Evolutionary conservation across 768 basidiomycete genomes (phyloP), one percentile per base, ranked within the genome.

Genomic region (Kwoniella shandongensis): DNA sequence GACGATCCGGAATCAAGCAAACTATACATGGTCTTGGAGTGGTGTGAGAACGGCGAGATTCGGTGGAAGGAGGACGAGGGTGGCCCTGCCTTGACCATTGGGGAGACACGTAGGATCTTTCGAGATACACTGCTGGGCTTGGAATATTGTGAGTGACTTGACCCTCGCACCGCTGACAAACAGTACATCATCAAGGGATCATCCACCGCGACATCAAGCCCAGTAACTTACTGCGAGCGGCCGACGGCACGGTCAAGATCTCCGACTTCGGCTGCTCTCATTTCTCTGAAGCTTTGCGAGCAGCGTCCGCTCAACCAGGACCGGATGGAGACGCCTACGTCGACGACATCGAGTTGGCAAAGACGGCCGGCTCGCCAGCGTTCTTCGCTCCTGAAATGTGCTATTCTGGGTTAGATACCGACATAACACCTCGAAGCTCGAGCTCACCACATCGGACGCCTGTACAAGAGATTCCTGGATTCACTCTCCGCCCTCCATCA

Each of bases 131-230:
- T 96, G 45, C 84, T 94, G 23, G 96, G 96, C 25, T 82, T 99
- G 45, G 92, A 97, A 74, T 99, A 98, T 76, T 80, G 94, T 96
- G 68, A 69, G 94, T 84, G 51, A 45, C 50, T 32, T 47, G 27
- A 32, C 8, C 54, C n/a, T 70, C 47, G 30, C 30, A 13, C 47
- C 29, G 27, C 30, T 18, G 32, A 32, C 32, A 13, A 32, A 6
- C 44, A 98, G 94, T 99, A 1, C 96, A 99, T 74, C 84, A 88
- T 69, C 92, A 98, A 72, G 96, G 94, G 22, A 98, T 99, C 76
- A 97, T 99, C 47, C 96, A 99, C 78, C 89, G 96, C 55, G 96
- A 99, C 79, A 98, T 99, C 80, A 99, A 99, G 74, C 96, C 96
- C 25, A 90, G 92, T 44, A 99, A 99, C 77, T 85, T 99, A 22